Evolutionary conservation across 2,329 filamentous ascomycete genomes (phyloP).

Genomic region (Paraphoma sp.): DNA sequence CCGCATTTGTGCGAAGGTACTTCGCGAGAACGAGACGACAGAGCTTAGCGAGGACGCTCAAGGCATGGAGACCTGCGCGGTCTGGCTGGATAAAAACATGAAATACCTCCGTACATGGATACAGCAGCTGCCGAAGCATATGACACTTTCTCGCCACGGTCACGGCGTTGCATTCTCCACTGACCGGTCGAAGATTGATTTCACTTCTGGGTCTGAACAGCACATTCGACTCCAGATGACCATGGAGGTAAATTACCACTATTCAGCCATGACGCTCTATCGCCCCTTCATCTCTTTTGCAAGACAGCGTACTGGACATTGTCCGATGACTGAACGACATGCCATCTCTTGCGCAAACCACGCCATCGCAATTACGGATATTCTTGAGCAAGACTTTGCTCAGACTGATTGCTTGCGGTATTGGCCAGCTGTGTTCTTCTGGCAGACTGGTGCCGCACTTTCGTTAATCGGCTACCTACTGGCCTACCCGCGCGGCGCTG

Average conservation of each 20-base stretch:
- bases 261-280: slow-evolving; percentile 25
- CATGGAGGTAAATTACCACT: slow-evolving; percentile 37
- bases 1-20: slow-evolving; percentile 30
- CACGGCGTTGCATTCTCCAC: slow-evolving; percentile 21
- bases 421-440: slow-evolving; percentile 51
- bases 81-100: slow-evolving; percentile 35
- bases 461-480: slow-evolving; percentile 52
- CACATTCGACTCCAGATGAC: slow-evolving; percentile 15
- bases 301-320: not conserved
- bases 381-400: slow-evolving; percentile 23
- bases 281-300: slow-evolving; percentile 33
- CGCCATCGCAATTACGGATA: slow-evolving; percentile 24
- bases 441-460: slow-evolving; percentile 54
- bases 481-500: slow-evolving; percentile 43
- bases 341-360: slow-evolving; percentile 25
- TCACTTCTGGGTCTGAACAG: slow-evolving; percentile 7
- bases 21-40: slow-evolving; percentile 18
- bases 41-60: slow-evolving; percentile 40
- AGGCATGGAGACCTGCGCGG: slow-evolving; percentile 39
- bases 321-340: slow-evolving; percentile 6
- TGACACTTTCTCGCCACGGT: slow-evolving; percentile 28
- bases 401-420: slow-evolving; percentile 27
- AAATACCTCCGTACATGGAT: slow-evolving; percentile 41
- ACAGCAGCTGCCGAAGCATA: slow-evolving; percentile 44
- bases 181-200: slow-evolving; percentile 13